Evolutionary conservation across 73 alveolate genomes (phyloP).

Genomic region (Paramecium bursaria): DNA sequence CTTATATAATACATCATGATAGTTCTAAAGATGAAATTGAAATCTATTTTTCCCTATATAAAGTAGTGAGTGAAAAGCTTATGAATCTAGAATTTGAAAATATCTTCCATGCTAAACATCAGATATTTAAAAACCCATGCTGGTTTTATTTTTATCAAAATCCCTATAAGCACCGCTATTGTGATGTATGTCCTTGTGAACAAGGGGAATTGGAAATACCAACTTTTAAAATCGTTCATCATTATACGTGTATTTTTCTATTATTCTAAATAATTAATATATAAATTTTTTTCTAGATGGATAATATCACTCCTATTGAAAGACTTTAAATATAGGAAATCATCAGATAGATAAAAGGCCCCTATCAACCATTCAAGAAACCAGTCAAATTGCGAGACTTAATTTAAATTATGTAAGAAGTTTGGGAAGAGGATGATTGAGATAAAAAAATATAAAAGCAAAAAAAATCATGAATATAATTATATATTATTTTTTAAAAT

Average conservation of each 20-base stretch:
- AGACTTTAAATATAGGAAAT: no score
- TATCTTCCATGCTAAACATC: not conserved
- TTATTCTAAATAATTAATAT: conserved; percentile 34
- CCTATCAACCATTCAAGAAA: no score
- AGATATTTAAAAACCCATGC: not conserved
- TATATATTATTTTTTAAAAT: no score
- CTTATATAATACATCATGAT: conserved; percentile 1
- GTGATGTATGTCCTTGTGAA: conserved; percentile 63
- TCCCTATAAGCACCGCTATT: conserved; percentile 5
- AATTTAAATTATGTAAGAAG: no score
- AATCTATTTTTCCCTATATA: conserved; percentile 35
- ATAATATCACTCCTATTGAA: no score
- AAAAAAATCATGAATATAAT: no score
- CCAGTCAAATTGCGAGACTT: no score
- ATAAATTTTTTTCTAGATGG: no score
- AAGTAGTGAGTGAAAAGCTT: conserved; percentile 56
- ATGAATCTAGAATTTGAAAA: conserved; percentile 31
- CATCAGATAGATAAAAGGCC: no score
- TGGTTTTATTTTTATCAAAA: conserved; percentile 24
- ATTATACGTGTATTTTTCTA: conserved; percentile 23
- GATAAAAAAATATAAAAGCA: no score
- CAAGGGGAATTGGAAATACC: conserved; percentile 40
- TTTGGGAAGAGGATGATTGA: no score
- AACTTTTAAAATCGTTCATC: conserved; percentile 50
- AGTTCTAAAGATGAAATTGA: conserved; percentile 8